These are phyloP conservation scores for Penicillium bialowiezense DNA, from an alignment of 495 filamentous ascomycete species.

Conservation along the genomic window DNA sequence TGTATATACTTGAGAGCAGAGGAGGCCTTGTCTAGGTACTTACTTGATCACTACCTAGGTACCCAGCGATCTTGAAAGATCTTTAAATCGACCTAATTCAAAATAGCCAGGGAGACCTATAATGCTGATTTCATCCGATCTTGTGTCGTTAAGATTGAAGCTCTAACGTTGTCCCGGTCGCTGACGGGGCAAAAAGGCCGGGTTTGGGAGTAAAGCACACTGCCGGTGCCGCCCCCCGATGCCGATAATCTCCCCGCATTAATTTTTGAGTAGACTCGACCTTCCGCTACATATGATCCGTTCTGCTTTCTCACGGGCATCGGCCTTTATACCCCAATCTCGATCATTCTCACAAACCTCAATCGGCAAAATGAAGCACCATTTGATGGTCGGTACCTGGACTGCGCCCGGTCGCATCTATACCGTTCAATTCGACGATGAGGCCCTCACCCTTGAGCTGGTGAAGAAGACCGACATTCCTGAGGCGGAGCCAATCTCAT, in stretches of 20 bases:
- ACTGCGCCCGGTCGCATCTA: conserved; percentile 82
- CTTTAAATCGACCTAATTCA: no score
- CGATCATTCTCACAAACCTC: conserved; percentile 17
- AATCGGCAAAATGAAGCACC: conserved; percentile 62
- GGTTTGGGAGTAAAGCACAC: conserved; percentile 5
- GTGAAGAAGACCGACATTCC: conserved; percentile 78
- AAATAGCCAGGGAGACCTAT: no score
- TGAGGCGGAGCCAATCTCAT: conserved; percentile 79
- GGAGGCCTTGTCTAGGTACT: no score
- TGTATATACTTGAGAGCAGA: no score
- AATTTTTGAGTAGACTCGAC: neutral
- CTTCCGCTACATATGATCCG: conserved; percentile 7
- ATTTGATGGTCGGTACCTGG: conserved; percentile 84
- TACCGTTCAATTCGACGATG: conserved; percentile 79
- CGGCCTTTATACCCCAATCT: conserved; percentile 5
- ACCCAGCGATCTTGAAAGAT: no score
- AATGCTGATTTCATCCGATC: no score
- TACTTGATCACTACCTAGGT: no score
- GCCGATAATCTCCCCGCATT: conserved; percentile 6
- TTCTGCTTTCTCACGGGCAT: conserved; percentile 5
- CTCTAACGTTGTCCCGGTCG: no score
- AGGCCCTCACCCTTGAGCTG: conserved; percentile 63
- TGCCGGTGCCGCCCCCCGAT: conserved; percentile 9
- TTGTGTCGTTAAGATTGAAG: no score
- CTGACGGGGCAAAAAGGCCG: conserved; percentile 5